Base-by-base conservation (phyloP, 768 basidiomycete species). In the Porphyrellus cyaneotinctus region DNA sequence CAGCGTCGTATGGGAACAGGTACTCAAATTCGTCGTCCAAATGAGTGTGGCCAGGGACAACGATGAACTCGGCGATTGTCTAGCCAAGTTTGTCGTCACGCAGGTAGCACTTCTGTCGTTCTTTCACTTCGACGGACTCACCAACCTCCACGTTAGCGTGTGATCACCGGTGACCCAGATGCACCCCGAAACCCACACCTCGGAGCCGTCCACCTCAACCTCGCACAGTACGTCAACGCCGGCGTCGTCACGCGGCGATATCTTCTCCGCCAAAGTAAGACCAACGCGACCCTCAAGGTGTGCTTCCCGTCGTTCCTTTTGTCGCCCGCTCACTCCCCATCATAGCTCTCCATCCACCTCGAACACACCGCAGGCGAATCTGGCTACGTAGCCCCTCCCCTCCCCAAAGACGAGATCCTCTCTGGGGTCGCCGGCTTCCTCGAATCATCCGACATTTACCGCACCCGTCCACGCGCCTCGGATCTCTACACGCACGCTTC, bases 201-300 rank as follows among this genome's bases (percentile, higher is more conserved):
- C 2, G 89, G 88, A 3, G 75, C 75, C 7, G 75, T 90, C 8
- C 75, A 80, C 58, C 75, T 91, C 52, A 85, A 91, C 62, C 75
- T 91, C 2, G 83, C 89, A 0, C 84, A 90, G 62, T 91, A 89
- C 59, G 84, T 82, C 14, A 75, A 78, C 43, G 79, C 71, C 2
- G 79, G 80, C 9, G 64, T 66, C 26, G 76, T 88, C 23, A 81
- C 81, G 11, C 75, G 89, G 17, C 74, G 81, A 7, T 87, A 88
- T 67, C 74, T 89, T 8, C 70, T 90, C 6, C 74, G 80, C 43
- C 79, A 87, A 59, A 88, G 85, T 59, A 88, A 87, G 69, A 88
- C 83, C 35, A 91, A 91, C 58, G 87, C 89, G 1, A 86, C 83
- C 7, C 73, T 91, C 43, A 86, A 86, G 75, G 85, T 87, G 39